Percentiles rank a stretch among this genome's conserved stretches.
Evolutionary conservation across 306 rosid genomes (phyloP).

Genomic region (Ceratonia siliqua): DNA sequence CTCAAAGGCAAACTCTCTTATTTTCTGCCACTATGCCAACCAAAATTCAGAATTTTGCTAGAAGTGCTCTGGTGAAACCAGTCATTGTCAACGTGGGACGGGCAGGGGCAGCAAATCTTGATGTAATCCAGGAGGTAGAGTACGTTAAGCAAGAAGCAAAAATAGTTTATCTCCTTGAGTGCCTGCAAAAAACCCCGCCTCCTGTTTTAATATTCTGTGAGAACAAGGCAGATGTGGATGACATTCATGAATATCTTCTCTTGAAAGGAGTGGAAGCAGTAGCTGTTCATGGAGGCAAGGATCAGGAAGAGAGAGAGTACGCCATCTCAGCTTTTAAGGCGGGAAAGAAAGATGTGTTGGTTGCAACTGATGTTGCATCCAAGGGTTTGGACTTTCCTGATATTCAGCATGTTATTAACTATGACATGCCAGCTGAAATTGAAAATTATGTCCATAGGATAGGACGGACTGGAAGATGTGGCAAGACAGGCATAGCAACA

Average conservation of each 20-base stretch:
- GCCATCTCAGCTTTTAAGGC: conserved; percentile 81
- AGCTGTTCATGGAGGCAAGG: conserved; percentile 95
- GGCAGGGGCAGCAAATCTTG: conserved; percentile 94
- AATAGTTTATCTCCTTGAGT: conserved; percentile 85
- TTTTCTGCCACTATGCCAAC: conserved; percentile 97
- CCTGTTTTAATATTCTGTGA: conserved; percentile 88
- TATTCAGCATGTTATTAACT: conserved; percentile 91
- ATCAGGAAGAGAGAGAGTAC: conserved; percentile 93
- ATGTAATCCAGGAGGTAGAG: conserved; percentile 92
- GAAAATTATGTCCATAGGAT: conserved; percentile 97
- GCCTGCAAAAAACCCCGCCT: conserved; percentile 89
- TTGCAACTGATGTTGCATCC: conserved; percentile 95
- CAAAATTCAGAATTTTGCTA: conserved; percentile 86
- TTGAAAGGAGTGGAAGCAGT: conserved; percentile 95
- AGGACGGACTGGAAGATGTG: conserved; percentile 93
- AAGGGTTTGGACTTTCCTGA: conserved; percentile 97
- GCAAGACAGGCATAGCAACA: conserved; percentile 93
- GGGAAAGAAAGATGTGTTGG: conserved; percentile 88
- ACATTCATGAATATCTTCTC: conserved; percentile 91
- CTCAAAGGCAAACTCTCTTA: conserved; percentile 84
- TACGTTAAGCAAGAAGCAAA: conserved; percentile 95
- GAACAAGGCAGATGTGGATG: conserved; percentile 94
- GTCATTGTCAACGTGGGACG: conserved; percentile 84
- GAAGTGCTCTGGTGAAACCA: conserved; percentile 83
- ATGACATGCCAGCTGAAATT: conserved; percentile 95